Percentiles rank a stretch among this genome's conserved stretches.
Evolutionary conservation across 495 filamentous ascomycete species (phyloP).

Genomic region (Penicillium nucicola): DNA sequence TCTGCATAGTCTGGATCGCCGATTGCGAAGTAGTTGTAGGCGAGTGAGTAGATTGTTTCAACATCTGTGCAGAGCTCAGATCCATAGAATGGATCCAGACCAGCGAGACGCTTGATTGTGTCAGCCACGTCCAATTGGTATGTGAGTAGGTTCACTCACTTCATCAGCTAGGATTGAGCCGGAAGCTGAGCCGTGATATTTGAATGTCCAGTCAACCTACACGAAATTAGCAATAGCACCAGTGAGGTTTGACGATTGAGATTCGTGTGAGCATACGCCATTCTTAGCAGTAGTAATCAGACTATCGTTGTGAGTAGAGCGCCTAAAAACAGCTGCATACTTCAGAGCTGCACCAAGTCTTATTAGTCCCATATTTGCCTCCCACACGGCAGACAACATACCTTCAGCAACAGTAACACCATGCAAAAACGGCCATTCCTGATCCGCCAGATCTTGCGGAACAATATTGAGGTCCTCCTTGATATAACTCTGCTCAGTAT

Average conservation of each 20-base stretch:
- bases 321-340: slow-evolving; percentile 37
- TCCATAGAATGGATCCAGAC: slow-evolving; percentile 30
- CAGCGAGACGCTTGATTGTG: slow-evolving; percentile 15
- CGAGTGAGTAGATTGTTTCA: slow-evolving; percentile 42
- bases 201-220: slow-evolving; percentile 45
- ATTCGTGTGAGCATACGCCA: slow-evolving; percentile 20
- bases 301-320: slow-evolving; percentile 38
- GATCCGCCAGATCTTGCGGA: slow-evolving; percentile 19
- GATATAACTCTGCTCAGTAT: slow-evolving; percentile 33
- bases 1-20: slow-evolving; percentile 54
- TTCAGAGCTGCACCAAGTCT: slow-evolving; percentile 23
- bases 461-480: slow-evolving; percentile 39
- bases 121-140: no score
- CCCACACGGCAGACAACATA: background rate
- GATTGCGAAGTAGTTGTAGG: slow-evolving; percentile 39
- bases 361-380: background rate
- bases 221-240: slow-evolving; percentile 7
- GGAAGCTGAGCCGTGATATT: slow-evolving; percentile 43
- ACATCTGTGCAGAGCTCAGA: slow-evolving; percentile 42
- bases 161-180: slow-evolving; percentile 41
- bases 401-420: slow-evolving; percentile 51
- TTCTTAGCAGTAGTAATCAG: slow-evolving; percentile 35
- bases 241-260: slow-evolving; percentile 36
- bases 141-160: no score
- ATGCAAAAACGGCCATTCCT: slow-evolving; percentile 38